phyloP scores from a whole-genome alignment of 345 rosid genomes.

The Bruguiera parviflora region DNA sequence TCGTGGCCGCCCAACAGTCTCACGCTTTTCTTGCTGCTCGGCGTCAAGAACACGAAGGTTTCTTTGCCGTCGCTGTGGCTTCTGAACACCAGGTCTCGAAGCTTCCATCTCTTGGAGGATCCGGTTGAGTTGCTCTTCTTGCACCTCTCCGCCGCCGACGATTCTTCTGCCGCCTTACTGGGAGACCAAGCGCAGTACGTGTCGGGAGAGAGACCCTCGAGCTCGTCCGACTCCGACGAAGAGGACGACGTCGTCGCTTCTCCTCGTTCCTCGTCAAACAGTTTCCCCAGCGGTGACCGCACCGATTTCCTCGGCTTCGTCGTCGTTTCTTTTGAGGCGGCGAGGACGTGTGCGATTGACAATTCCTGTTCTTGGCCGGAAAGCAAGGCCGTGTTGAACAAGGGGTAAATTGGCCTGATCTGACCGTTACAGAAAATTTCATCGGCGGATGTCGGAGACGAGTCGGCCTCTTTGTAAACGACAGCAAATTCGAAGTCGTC shows the following conservation, averaged over 20 bases:
- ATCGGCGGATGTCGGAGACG: conserved; percentile 33
- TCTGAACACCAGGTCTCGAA: conserved; percentile 48
- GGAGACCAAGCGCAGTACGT: conserved; percentile 77
- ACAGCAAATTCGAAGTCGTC: conserved; percentile 39
- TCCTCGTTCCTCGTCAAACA: conserved; percentile 50
- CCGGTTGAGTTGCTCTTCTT: conserved; percentile 60
- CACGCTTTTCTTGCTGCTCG: conserved; percentile 5
- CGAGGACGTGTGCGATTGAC: neutral
- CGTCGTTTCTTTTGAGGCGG: neutral
- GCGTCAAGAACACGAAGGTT: conserved; percentile 40
- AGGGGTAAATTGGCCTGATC: conserved; percentile 54
- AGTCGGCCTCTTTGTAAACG: conserved; percentile 11
- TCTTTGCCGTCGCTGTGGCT: conserved; percentile 49
- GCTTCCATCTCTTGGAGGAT: conserved; percentile 64
- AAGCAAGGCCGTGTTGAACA: conserved; percentile 25
- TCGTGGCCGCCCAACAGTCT: too few relatives aligned
- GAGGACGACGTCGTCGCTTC: conserved; percentile 42
- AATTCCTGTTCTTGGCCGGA: neutral
- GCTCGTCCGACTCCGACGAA: conserved; percentile 59
- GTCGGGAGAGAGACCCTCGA: conserved; percentile 43
- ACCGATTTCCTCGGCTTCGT: conserved; percentile 11
- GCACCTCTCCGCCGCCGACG: conserved; percentile 28
- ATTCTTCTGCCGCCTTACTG: conserved; percentile 19
- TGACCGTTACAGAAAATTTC: conserved; percentile 37
- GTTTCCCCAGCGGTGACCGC: conserved; percentile 45